Evolutionary conservation across 331 rosid species (phyloP), one percentile per base, ranked within the genome.

Genomic region (Acacia pycnantha): DNA sequence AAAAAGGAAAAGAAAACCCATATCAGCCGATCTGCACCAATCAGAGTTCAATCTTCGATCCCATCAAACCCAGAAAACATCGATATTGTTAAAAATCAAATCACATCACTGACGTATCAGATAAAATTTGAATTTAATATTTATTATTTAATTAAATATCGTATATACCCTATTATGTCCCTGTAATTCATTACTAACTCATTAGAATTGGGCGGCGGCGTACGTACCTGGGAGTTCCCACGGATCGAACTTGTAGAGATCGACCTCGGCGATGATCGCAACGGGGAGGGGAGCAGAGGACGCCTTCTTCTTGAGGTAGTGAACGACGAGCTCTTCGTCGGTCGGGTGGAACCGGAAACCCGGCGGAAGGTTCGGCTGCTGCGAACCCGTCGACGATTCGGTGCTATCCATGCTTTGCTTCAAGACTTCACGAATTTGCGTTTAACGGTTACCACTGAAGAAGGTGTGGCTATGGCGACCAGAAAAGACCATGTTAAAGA

Each of bases 321-420:
- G 93, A 83, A 91, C 90, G 1, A 91, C 93, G 0, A 91, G 91
- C 82, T 91, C 95, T 27, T 91, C 95, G 46, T 91, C 95, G 5
- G 95, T 91, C 19, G 95, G 95, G 79, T 90, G 93, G 87, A 90
- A 90, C 26, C 91, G 89, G 66, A 90, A 90, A 21, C 93, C 93
- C 4, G 92, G 92, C 31, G 94, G 93, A 2, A 91, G 89, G 67
- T 89, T 84, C 5, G 93, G 95, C 70, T 84, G 90, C 1, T 79
- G 85, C 3, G 83, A 78, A 29, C 79, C 75, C 1, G 81, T 71
- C 19, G 91, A 88, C 8, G 92, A 89, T 73, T 89, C 88, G 8
- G 91, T 86, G 87, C 88, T 88, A 78, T 89, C 93, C 95, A 91
- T 91, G 65, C 22, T 44, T 62, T 12, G 8, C 11, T 27, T 54